These are phyloP conservation scores for Colletotrichum truncatum DNA, from an alignment of 2,329 filamentous ascomycete species.

Conservation along the genomic window DNA sequence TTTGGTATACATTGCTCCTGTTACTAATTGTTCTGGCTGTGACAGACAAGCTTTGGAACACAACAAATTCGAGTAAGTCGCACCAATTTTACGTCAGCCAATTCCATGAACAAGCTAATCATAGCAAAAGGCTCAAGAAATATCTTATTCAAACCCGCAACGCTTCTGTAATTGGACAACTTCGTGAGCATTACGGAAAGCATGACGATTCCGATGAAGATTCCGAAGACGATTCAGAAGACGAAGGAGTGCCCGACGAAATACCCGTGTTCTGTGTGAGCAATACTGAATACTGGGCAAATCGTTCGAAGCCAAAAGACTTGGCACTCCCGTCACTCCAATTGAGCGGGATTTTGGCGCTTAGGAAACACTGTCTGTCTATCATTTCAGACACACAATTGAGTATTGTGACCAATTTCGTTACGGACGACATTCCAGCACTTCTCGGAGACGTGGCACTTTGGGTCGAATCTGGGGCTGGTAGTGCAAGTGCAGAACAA, in stretches of 20 bases:
- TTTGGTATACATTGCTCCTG: background rate
- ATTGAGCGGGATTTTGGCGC: slow-evolving; percentile 51
- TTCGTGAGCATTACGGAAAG: slow-evolving; percentile 40
- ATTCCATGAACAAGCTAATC: background rate
- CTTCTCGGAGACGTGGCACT: slow-evolving; percentile 50
- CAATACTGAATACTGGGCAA: slow-evolving; percentile 51
- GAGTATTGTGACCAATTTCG: slow-evolving; percentile 44
- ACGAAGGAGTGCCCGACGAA: slow-evolving; percentile 33
- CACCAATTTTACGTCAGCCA: no score
- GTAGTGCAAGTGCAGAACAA: slow-evolving; percentile 45
- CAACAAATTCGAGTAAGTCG: slow-evolving; percentile 36
- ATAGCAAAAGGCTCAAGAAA: slow-evolving; percentile 37
- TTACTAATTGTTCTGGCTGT: background rate
- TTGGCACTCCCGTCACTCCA: slow-evolving; percentile 42
- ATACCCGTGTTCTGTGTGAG: slow-evolving; percentile 54
- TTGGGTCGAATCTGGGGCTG: slow-evolving; percentile 54
- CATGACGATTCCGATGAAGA: background rate
- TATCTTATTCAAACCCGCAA: slow-evolving; percentile 51
- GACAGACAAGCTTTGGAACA: background rate
- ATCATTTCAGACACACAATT: slow-evolving; percentile 54
- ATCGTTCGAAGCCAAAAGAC: slow-evolving; percentile 38
- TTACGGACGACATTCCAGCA: slow-evolving; percentile 49
- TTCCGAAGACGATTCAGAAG: background rate
- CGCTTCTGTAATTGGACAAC: slow-evolving; percentile 37
- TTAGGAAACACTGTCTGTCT: slow-evolving; percentile 54